Conservation (phyloP, 192 early-diverging fungal species). For the Bifiguratus adelaidae region DNA sequence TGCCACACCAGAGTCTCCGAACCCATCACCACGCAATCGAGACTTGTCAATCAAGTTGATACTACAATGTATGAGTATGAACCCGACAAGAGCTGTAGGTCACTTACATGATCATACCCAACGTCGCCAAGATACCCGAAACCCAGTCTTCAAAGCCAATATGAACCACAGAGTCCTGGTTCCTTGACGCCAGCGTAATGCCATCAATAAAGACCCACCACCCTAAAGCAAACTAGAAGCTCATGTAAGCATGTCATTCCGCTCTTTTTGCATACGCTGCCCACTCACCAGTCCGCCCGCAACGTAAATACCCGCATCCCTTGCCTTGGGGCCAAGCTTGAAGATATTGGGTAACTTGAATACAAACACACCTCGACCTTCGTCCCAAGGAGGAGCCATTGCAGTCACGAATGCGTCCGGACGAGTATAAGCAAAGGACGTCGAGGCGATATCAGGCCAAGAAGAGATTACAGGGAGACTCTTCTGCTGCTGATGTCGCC, state of each 20-base stretch:
- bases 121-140: constrained; percentile 37
- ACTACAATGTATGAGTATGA: constrained; percentile 14
- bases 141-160: constrained; percentile 51
- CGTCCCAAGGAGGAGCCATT: constrained; percentile 1
- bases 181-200: constrained; percentile 19
- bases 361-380: constrained; percentile 16
- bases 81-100: neutral
- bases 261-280: neutral
- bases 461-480: too few relatives aligned
- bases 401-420: too few relatives aligned
- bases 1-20: constrained; percentile 18
- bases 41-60: constrained; percentile 43
- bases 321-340: constrained; percentile 17
- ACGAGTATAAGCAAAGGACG: too few relatives aligned
- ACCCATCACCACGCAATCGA: constrained; percentile 28
- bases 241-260: too few relatives aligned
- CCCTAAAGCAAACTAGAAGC: constrained; percentile 37
- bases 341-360: constrained; percentile 21
- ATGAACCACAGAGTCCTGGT: constrained; percentile 8
- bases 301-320: constrained; percentile 24
- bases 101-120: constrained; percentile 49
- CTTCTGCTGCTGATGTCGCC: too few relatives aligned
- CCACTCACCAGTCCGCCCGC: constrained; percentile 26
- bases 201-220: constrained; percentile 59
- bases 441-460: too few relatives aligned